phyloP scores from a whole-genome alignment of 768 basidiomycete genomes.

The Suillus clintonianus region DNA sequence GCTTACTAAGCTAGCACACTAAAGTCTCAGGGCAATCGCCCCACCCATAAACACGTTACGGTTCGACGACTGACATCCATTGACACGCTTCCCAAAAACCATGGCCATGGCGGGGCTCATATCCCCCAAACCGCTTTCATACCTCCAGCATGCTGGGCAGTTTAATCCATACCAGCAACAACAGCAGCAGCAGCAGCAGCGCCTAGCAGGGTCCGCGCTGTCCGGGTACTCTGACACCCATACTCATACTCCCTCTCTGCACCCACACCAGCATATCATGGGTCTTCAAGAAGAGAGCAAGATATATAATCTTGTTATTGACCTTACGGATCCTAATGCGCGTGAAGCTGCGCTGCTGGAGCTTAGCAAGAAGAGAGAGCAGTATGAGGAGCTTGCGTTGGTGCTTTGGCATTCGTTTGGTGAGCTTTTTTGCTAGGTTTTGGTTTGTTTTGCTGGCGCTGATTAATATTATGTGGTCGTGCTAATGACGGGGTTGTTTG shows the following conservation, averaged over 20 bases:
- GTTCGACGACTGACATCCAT: background rate
- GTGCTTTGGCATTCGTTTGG: slow-evolving; percentile 99
- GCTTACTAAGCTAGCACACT: background rate
- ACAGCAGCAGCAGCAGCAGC: slow-evolving; percentile 27
- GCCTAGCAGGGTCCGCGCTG: slow-evolving; percentile 26
- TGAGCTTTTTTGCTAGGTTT: slow-evolving; percentile 33
- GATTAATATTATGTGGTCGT: background rate
- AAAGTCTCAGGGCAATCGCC: background rate
- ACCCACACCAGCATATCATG: slow-evolving; percentile 56
- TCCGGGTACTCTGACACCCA: slow-evolving; percentile 51
- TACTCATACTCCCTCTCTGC: slow-evolving; percentile 51
- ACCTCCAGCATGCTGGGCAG: slow-evolving; percentile 61
- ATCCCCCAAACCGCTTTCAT: slow-evolving; percentile 62
- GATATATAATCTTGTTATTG: slow-evolving; percentile 89
- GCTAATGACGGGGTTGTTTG: background rate
- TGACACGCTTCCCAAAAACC: slow-evolving; percentile 2
- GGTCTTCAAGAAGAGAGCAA: slow-evolving; percentile 69
- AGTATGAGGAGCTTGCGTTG: slow-evolving; percentile 96
- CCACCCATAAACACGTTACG: background rate
- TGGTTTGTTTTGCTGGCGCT: background rate
- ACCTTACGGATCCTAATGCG: slow-evolving; percentile 78
- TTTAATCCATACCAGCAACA: slow-evolving; percentile 64
- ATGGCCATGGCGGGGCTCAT: slow-evolving; percentile 58
- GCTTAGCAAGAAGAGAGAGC: slow-evolving; percentile 97
- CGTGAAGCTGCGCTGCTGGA: slow-evolving; percentile 91